Evolutionary conservation across 2,329 filamentous ascomycete genomes (phyloP).

Genomic region (Ascochyta rabiei): DNA sequence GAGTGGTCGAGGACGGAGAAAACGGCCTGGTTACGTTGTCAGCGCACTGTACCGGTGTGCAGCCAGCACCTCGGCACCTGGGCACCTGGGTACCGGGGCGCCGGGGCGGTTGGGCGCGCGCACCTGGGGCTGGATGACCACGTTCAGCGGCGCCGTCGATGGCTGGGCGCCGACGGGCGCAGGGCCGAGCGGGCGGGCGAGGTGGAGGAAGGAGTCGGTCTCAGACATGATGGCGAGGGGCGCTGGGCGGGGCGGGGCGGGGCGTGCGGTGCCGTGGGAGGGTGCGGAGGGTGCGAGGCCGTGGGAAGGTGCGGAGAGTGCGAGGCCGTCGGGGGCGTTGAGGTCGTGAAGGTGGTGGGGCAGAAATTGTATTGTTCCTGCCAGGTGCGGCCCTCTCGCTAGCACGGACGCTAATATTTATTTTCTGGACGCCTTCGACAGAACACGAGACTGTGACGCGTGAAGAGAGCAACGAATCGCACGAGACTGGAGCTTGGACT

Average conservation of each 20-base stretch:
- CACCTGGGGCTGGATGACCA: conserved; percentile 95
- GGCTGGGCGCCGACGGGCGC: conserved; percentile 78
- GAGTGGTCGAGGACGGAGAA: conserved; percentile 85
- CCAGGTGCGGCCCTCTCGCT: conserved; percentile 18
- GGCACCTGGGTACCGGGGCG: background rate
- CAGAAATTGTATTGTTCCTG: conserved; percentile 20
- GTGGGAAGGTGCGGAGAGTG: conserved; percentile 15
- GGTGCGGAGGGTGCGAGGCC: conserved; percentile 11
- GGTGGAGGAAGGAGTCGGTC: conserved; percentile 88
- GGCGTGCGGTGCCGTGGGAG: conserved; percentile 8
- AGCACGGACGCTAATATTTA: conserved; percentile 20
- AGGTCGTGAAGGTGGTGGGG: conserved; percentile 21
- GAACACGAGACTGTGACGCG: background rate
- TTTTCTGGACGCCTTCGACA: conserved; percentile 8
- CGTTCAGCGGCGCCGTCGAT: conserved; percentile 87
- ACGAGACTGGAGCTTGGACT: no score
- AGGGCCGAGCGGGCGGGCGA: conserved; percentile 88
- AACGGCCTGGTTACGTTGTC: conserved; percentile 56
- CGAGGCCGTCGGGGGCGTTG: conserved; percentile 19
- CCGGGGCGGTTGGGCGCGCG: conserved; percentile 31
- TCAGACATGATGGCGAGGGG: conserved; percentile 72
- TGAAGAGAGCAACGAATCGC: no score
- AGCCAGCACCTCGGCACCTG: no score
- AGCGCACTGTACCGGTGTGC: conserved; percentile 1
- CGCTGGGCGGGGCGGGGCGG: conserved; percentile 12